Evolutionary conservation across 2,329 filamentous ascomycete species (phyloP), one percentile per base, ranked within the genome.

Genomic region (Gyromitra esculenta): DNA sequence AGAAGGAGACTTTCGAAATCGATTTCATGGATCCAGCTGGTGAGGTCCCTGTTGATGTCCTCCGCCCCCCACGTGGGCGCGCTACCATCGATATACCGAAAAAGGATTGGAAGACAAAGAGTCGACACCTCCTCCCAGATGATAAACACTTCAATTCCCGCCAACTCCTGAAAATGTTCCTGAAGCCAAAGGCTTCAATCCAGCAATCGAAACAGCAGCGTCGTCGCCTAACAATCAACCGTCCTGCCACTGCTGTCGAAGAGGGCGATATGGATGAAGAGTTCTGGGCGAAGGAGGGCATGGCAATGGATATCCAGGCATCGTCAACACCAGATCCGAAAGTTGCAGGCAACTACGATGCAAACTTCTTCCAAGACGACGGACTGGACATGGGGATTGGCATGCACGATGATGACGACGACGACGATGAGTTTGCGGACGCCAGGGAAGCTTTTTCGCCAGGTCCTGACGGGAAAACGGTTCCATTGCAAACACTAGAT

Each of bases 101-200:
- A 85, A 93, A 94, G 80, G 94, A 98, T 83, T 96, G 95, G 93
- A 96, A 93, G 83, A 96, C 93, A 50, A 97, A 97, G 84, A 94
- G 92, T 0, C 89, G 93, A 63, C 97, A 99, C 82, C 87, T 99
- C 1, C 89, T 99, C 3, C 95, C 96, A 1, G 96, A 99, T 82
- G 96, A 99, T 85, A 97, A 97, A 84, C 94, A 98, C 83, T 98
- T 99, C 86, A 97, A 94, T 85, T 98, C 95, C 7, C 92, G 92
- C 82, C 93, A 97, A 79, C 87, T 99, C 0, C 86, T 98, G 5
- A 92, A 90, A 65, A 88, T 99, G 0, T 99, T 98, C 87, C 87
- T 98, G 37, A 99, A 99, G 83, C 96, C 96, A 37, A 97, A 94
- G 83, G 93, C 94, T 9, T 91, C 91, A 54, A 88, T 97, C 84